Percentiles rank a stretch among this genome's conserved stretches.
Conservation (phyloP, 2,329 filamentous ascomycete genomes). For the Hawksworthiomyces lignivorus region DNA sequence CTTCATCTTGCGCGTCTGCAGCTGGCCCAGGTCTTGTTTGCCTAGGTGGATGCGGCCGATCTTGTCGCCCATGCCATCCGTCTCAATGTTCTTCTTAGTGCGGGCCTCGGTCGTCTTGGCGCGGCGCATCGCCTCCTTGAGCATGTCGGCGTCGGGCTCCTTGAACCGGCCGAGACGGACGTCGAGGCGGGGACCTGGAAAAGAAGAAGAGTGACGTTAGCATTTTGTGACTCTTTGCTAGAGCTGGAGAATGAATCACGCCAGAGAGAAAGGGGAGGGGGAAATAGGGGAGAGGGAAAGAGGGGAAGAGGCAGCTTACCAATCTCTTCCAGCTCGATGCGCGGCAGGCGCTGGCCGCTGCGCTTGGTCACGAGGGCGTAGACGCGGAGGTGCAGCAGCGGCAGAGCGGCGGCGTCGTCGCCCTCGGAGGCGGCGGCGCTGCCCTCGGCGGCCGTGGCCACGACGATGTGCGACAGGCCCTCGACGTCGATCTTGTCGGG, state of each 20-base stretch:
- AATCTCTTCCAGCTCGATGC: constrained; percentile 42
- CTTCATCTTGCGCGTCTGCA: constrained; percentile 99
- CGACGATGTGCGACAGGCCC: constrained; percentile 84
- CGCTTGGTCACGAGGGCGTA: constrained; percentile 84
- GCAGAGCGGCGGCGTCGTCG: constrained; percentile 39
- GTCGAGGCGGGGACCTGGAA: constrained; percentile 69
- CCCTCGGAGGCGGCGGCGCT: constrained; percentile 18
- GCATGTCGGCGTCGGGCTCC: constrained; percentile 68
- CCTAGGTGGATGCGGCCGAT: constrained; percentile 85
- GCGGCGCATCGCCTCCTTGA: constrained; percentile 88
- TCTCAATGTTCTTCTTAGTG: constrained; percentile 94
- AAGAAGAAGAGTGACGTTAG: too few species aligned
- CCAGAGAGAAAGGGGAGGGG: too few species aligned
- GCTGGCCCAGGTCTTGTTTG: constrained; percentile 74
- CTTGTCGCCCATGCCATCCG: constrained; percentile 92
- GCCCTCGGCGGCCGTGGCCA: constrained; percentile 66
- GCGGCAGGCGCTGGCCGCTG: constrained; percentile 77
- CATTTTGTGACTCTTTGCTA: too few species aligned
- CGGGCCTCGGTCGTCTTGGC: constrained; percentile 65
- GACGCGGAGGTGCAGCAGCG: constrained; percentile 60
- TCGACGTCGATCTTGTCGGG: constrained; percentile 85
- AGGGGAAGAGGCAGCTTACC: neutral
- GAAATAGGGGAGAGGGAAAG: constrained; percentile 24
- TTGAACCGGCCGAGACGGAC: constrained; percentile 75
- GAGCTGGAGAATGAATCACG: too few species aligned